Percentiles rank a stretch among this genome's conserved stretches.
Conservation (phyloP, 164 flowering plant genomes). For the Amborella trichopoda region DNA sequence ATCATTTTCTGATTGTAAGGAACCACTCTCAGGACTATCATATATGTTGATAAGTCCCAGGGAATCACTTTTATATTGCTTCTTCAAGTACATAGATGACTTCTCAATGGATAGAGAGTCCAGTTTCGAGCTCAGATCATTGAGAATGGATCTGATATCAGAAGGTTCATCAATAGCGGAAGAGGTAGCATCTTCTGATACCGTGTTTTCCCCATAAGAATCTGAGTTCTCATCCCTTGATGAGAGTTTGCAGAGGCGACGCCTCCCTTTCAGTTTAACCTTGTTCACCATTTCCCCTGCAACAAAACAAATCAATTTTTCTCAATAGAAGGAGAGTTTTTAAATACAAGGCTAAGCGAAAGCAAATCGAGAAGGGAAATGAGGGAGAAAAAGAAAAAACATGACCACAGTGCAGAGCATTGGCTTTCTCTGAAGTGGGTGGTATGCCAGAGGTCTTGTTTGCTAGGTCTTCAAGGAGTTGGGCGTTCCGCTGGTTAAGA, state of each 20-base stretch:
- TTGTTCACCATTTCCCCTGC: slow-evolving; percentile 17
- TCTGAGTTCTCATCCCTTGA: slow-evolving; percentile 1
- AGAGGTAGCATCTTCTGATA: background rate
- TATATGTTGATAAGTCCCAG: no score
- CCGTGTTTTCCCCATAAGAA: slow-evolving; percentile 11
- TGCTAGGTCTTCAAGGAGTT: slow-evolving; percentile 36
- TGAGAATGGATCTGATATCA: slow-evolving; percentile 53
- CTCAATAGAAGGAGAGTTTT: background rate
- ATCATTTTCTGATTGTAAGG: no score
- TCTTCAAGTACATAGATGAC: no score
- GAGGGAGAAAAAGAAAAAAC: slow-evolving; percentile 1
- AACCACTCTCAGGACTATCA: no score
- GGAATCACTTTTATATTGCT: no score
- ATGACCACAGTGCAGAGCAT: background rate
- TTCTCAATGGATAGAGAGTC: slow-evolving; percentile 62
- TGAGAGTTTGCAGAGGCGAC: slow-evolving; percentile 40
- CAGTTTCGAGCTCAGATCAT: slow-evolving; percentile 55
- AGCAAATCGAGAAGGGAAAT: background rate
- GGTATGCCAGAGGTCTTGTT: slow-evolving; percentile 12
- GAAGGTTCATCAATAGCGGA: slow-evolving; percentile 15
- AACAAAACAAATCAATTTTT: background rate
- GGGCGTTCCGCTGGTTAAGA: slow-evolving; percentile 56
- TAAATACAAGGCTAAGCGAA: background rate
- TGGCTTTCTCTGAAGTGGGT: background rate
- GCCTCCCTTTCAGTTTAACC: slow-evolving; percentile 34